phyloP scores from a whole-genome alignment of 371 early-diverging fungal genomes.

The Fennellomyces sp. region DNA sequence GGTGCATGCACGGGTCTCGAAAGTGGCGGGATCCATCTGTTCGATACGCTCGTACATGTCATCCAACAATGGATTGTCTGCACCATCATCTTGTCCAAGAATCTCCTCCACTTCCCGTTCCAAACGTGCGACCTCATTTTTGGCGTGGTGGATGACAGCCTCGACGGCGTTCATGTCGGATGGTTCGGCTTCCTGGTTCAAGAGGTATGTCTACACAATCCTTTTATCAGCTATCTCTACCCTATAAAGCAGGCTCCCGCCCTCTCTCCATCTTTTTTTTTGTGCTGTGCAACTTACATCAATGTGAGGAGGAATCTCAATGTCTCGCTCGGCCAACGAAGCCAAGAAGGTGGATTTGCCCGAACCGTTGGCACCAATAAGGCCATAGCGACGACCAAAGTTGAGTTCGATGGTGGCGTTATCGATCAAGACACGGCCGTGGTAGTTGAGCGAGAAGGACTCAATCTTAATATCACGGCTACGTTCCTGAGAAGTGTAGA shows the following conservation, averaged over 20 bases:
- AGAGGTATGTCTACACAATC: constrained; percentile 75
- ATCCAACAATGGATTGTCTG: constrained; percentile 89
- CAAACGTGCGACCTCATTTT: constrained; percentile 85
- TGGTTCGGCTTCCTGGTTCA: constrained; percentile 95
- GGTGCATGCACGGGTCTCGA: constrained; percentile 91
- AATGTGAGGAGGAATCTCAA: constrained; percentile 95
- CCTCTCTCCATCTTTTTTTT: no score
- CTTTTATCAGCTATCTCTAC: neutral
- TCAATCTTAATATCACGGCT: constrained; percentile 97
- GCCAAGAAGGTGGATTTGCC: constrained; percentile 98
- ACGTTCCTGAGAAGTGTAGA: constrained; percentile 89
- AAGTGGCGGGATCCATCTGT: constrained; percentile 88
- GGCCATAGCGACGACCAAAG: constrained; percentile 97
- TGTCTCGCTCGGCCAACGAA: constrained; percentile 92
- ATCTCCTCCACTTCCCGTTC: constrained; percentile 91
- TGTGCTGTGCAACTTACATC: constrained; percentile 87
- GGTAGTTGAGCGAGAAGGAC: constrained; percentile 91
- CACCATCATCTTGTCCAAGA: constrained; percentile 78
- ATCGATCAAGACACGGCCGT: constrained; percentile 89
- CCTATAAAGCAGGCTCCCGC: no score
- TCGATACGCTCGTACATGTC: constrained; percentile 97
- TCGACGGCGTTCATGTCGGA: constrained; percentile 90
- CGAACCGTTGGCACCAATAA: constrained; percentile 97
- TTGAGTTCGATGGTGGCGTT: constrained; percentile 97
- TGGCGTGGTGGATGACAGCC: constrained; percentile 90